Evolutionary conservation across 2,329 filamentous ascomycete genomes (phyloP).

Genomic region (Hirsutella rhossiliensis): DNA sequence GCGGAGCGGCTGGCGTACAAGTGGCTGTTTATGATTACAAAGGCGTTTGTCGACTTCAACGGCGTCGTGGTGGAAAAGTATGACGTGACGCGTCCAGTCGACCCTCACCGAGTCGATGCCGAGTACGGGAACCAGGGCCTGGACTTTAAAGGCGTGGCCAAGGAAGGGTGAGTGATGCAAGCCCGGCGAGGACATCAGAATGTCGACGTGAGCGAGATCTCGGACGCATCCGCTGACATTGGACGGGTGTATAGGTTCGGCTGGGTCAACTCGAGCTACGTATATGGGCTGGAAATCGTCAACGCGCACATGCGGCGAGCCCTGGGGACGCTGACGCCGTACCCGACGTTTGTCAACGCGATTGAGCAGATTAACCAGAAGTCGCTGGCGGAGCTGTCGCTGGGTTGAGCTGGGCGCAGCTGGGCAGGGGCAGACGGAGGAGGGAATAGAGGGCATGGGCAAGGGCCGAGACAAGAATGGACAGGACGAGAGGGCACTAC

Average conservation of each 20-base stretch:
- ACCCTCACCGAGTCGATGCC: conserved; percentile 87
- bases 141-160: conserved; percentile 90
- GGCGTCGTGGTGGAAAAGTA: conserved; percentile 98
- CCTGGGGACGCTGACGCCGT: conserved; percentile 77
- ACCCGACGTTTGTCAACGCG: conserved; percentile 68
- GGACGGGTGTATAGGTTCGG: conserved; percentile 59
- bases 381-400: conserved; percentile 32
- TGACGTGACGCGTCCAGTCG: conserved; percentile 80
- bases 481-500: too few species aligned
- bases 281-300: conserved; percentile 81
- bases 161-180: conserved; percentile 67
- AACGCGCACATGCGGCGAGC: conserved; percentile 83
- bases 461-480: too few species aligned
- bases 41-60: conserved; percentile 97
- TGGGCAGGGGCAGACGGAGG: background rate
- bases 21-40: conserved; percentile 97
- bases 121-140: conserved; percentile 96
- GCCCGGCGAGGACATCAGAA: background rate
- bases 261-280: conserved; percentile 97
- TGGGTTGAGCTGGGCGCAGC: background rate
- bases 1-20: conserved; percentile 85
- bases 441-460: background rate
- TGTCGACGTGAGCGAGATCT: background rate
- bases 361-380: conserved; percentile 42
- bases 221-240: background rate